A percentile compares a stretch with the other conserved stretches of the same genome.
phyloP scores from a whole-genome alignment of 1,139 yeast genomes.

The Suhomyces ambrosiae region DNA sequence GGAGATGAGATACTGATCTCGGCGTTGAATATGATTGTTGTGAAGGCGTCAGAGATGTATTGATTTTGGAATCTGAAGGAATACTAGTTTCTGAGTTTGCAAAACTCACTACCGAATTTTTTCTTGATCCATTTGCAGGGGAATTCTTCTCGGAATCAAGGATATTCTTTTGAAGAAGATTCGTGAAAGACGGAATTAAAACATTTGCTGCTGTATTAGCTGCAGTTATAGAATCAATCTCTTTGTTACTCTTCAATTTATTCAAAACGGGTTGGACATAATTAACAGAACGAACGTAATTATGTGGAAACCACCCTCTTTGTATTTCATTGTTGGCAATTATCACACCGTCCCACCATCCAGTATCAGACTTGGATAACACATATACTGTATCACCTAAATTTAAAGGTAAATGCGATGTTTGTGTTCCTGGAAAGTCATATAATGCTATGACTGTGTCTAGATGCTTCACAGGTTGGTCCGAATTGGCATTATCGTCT shows the following conservation, averaged over 20 bases:
- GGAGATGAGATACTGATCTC: slow-evolving; percentile 13
- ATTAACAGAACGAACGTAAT: slow-evolving; percentile 52
- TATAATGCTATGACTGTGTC: slow-evolving; percentile 56
- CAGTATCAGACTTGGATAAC: slow-evolving; percentile 52
- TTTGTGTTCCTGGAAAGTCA: slow-evolving; percentile 51
- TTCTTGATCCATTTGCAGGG: slow-evolving; percentile 39
- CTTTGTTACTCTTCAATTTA: slow-evolving; percentile 42
- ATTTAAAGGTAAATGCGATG: slow-evolving; percentile 47
- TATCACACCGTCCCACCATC: slow-evolving; percentile 81
- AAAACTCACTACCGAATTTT: slow-evolving; percentile 52
- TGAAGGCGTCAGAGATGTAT: slow-evolving; percentile 4
- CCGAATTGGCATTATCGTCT: slow-evolving; percentile 22
- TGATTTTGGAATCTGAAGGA: slow-evolving; percentile 19
- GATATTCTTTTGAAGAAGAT: slow-evolving; percentile 38
- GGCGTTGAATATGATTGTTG: slow-evolving; percentile 10
- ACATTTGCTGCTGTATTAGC: slow-evolving; percentile 56
- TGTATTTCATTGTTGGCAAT: slow-evolving; percentile 40
- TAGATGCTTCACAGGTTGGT: slow-evolving; percentile 38
- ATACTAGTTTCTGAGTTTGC: slow-evolving; percentile 44
- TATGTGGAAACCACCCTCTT: slow-evolving; percentile 80
- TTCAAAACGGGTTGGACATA: slow-evolving; percentile 50
- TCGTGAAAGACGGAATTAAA: slow-evolving; percentile 47
- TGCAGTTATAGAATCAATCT: slow-evolving; percentile 48
- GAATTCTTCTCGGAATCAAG: slow-evolving; percentile 34
- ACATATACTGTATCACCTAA: slow-evolving; percentile 57